Conservation (phyloP, 1,284 basidiomycete species). For the Austroboletus rostrupii region DNA sequence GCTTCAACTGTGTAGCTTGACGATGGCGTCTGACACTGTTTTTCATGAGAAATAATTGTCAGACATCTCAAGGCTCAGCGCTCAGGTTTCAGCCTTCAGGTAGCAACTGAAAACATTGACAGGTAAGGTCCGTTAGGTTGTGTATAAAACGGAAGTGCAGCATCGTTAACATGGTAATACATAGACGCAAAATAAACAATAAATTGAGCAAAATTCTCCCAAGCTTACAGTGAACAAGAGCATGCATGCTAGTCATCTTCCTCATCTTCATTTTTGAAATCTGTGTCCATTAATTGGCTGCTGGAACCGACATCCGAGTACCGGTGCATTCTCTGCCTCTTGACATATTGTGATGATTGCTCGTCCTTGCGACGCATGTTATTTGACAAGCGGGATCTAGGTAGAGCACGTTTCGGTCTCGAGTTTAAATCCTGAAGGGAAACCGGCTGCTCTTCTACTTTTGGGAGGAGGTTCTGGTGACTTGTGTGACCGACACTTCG, state of each 20-base stretch:
- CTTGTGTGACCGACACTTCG: constrained; percentile 8
- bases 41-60: too few species aligned
- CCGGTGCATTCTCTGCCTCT: constrained; percentile 24
- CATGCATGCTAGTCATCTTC: constrained; percentile 13
- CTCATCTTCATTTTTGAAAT: constrained; percentile 12
- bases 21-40: too few species aligned
- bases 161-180: too few species aligned
- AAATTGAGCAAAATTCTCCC: neutral
- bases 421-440: constrained; percentile 9
- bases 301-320: constrained; percentile 16
- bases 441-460: constrained; percentile 21
- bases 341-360: constrained; percentile 7
- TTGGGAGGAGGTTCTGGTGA: constrained; percentile 14
- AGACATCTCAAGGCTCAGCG: too few species aligned
- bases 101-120: too few species aligned
- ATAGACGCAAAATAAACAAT: too few species aligned
- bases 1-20: too few species aligned
- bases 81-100: too few species aligned
- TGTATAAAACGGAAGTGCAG: too few species aligned
- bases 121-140: too few species aligned
- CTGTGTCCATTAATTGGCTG: neutral
- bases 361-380: constrained; percentile 4
- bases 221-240: neutral
- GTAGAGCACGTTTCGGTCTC: constrained; percentile 29
- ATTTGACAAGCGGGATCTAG: constrained; percentile 17